These are phyloP conservation scores for Neofusicoccum ribis DNA, from an alignment of 2,329 filamentous ascomycete species.

Conservation along the genomic window DNA sequence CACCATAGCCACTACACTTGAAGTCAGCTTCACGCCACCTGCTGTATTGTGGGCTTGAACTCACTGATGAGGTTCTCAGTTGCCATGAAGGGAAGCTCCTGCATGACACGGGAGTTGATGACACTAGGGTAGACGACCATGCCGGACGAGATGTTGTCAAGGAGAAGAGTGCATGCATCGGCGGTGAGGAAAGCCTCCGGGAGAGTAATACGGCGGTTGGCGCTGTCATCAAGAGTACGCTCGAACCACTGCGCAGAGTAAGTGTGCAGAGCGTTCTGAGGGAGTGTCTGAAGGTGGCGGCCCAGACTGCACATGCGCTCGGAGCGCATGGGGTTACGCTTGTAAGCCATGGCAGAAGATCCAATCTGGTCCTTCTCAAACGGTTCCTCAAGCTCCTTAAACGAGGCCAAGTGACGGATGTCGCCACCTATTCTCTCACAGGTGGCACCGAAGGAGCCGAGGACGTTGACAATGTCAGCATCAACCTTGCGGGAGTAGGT, in stretches of 20 bases:
- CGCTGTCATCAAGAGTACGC: slow-evolving; percentile 74
- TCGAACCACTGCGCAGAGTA: slow-evolving; percentile 76
- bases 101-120: slow-evolving; percentile 66
- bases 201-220: slow-evolving; percentile 60
- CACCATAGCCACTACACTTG: slow-evolving; percentile 75
- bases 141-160: slow-evolving; percentile 72
- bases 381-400: slow-evolving; percentile 85
- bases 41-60: neutral
- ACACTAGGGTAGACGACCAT: slow-evolving; percentile 76
- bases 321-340: slow-evolving; percentile 61
- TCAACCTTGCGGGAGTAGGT: slow-evolving; percentile 83
- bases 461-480: slow-evolving; percentile 74
- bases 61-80: slow-evolving; percentile 53
- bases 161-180: slow-evolving; percentile 62
- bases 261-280: slow-evolving; percentile 62
- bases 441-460: slow-evolving; percentile 76
- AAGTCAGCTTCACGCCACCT: slow-evolving; percentile 25
- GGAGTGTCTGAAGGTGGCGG: slow-evolving; percentile 56
- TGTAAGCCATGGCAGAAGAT: slow-evolving; percentile 61
- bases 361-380: slow-evolving; percentile 80
- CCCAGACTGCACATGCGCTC: slow-evolving; percentile 63
- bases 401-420: slow-evolving; percentile 69
- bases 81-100: slow-evolving; percentile 85
- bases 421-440: slow-evolving; percentile 73
- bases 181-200: slow-evolving; percentile 52